Conservation (phyloP, 2,329 filamentous ascomycete genomes). For the Claviceps sp. region DNA sequence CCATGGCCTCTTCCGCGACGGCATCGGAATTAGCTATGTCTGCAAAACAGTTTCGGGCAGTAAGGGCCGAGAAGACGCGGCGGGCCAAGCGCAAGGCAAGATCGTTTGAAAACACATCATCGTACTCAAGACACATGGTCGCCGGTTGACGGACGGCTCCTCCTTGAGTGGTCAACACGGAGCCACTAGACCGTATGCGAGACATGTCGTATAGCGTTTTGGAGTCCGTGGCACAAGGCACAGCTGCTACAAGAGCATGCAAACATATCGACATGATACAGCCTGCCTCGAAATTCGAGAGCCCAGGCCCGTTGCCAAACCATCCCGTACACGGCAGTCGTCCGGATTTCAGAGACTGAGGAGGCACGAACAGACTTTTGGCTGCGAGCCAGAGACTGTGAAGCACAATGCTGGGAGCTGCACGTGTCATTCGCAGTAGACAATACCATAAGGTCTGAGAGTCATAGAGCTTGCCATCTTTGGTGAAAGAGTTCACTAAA, state of each 20-base stretch:
- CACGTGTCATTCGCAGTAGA: constrained; percentile 45
- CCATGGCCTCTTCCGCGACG: constrained; percentile 16
- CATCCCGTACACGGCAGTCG: constrained; percentile 15
- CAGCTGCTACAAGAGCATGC: constrained; percentile 47
- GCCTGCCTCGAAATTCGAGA: constrained; percentile 35
- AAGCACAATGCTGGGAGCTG: constrained; percentile 44
- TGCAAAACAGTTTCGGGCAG: constrained; percentile 36
- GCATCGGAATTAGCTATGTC: constrained; percentile 27
- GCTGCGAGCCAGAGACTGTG: constrained; percentile 53
- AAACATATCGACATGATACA: constrained; percentile 46
- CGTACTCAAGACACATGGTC: constrained; percentile 43
- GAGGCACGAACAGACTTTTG: constrained; percentile 43
- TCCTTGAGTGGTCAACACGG: constrained; percentile 34
- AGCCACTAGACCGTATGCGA: constrained; percentile 40
- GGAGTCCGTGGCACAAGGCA: constrained; percentile 35
- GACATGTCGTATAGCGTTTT: constrained; percentile 45
- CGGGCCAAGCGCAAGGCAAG: constrained; percentile 44
- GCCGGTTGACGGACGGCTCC: constrained; percentile 32
- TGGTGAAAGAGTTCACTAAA: constrained; percentile 43
- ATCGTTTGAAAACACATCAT: constrained; percentile 50
- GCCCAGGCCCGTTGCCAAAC: constrained; percentile 3
- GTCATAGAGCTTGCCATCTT: constrained; percentile 38
- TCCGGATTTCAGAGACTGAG: constrained; percentile 28
- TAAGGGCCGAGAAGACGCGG: constrained; percentile 44
- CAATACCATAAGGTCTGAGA: constrained; percentile 51